These are phyloP conservation scores for Xylaria sp. DNA, from an alignment of 2,329 filamentous ascomycete species.

Conservation along the genomic window DNA sequence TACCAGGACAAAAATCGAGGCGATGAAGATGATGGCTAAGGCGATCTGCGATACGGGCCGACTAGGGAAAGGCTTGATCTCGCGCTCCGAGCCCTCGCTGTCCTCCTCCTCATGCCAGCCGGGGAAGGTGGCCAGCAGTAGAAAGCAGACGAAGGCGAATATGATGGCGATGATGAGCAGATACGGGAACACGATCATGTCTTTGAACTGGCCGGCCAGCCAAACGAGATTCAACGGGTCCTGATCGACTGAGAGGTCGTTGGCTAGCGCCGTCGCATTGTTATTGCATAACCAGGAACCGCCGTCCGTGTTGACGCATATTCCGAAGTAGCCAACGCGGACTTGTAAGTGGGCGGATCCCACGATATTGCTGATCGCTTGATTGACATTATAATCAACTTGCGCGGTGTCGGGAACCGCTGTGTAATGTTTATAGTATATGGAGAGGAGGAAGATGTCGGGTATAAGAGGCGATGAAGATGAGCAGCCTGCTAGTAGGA, in stretches of 20 bases:
- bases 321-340: constrained; percentile 96
- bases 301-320: constrained; percentile 92
- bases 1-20: constrained; percentile 77
- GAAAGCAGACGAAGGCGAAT: constrained; percentile 94
- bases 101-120: constrained; percentile 96
- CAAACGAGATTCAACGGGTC: constrained; percentile 97
- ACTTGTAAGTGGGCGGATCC: constrained; percentile 86
- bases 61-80: constrained; percentile 94
- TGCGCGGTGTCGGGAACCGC: constrained; percentile 86
- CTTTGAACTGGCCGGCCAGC: constrained; percentile 97
- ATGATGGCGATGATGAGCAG: constrained; percentile 97
- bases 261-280: constrained; percentile 92
- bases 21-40: constrained; percentile 88
- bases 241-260: constrained; percentile 88
- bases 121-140: constrained; percentile 95
- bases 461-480: constrained; percentile 96
- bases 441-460: constrained; percentile 95
- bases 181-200: constrained; percentile 98
- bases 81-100: constrained; percentile 81
- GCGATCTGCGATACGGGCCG: constrained; percentile 92
- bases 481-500: constrained; percentile 94
- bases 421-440: constrained; percentile 92
- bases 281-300: constrained; percentile 95
- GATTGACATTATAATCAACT: constrained; percentile 87
- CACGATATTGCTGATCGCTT: constrained; percentile 90